A percentile compares a stretch with the other conserved stretches of the same genome.
phyloP scores from a whole-genome alignment of 345 rosid genomes.

The Pelargonium nanum region DNA sequence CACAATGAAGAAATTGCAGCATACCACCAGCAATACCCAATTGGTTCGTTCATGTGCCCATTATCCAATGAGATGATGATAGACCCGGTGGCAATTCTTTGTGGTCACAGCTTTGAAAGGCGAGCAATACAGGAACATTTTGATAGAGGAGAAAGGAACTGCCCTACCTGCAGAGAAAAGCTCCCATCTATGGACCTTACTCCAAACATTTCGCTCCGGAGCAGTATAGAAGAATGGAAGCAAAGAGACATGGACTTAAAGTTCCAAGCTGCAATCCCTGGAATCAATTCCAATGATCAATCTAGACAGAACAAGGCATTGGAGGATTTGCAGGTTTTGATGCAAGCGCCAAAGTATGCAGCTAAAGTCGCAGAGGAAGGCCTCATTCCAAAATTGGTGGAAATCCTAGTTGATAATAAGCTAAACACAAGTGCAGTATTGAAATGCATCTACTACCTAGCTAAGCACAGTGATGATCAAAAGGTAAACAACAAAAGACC shows the following conservation, averaged over 20 bases:
- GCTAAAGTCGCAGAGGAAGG: slow-evolving; percentile 19
- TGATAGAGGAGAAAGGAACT: slow-evolving; percentile 21
- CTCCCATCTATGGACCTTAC: slow-evolving; percentile 27
- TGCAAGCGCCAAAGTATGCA: slow-evolving; percentile 26
- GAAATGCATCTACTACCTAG: slow-evolving; percentile 27
- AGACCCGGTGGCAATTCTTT: slow-evolving; percentile 38
- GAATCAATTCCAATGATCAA: slow-evolving; percentile 22
- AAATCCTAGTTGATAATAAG: slow-evolving; percentile 21
- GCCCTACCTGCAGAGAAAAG: slow-evolving; percentile 36
- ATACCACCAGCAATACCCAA: slow-evolving; percentile 16
- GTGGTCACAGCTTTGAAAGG: slow-evolving; percentile 48
- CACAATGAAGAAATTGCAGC: slow-evolving; percentile 12
- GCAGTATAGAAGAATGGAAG: slow-evolving; percentile 35
- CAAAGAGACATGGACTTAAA: slow-evolving; percentile 28
- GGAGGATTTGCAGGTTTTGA: slow-evolving; percentile 23
- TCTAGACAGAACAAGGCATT: slow-evolving; percentile 24
- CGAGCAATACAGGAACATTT: slow-evolving; percentile 32
- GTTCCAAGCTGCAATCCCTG: slow-evolving; percentile 27
- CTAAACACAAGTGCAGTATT: slow-evolving; percentile 20
- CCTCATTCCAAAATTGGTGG: slow-evolving; percentile 26
- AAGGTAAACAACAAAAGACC: slow-evolving; percentile 27
- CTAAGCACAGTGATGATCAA: slow-evolving; percentile 24
- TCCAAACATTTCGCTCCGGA: slow-evolving; percentile 33
- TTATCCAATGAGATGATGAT: slow-evolving; percentile 34
- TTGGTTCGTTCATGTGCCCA: slow-evolving; percentile 32